phyloP scores from a whole-genome alignment of 805 yeast genomes.

The Wickerhamiella spandovensis region DNA sequence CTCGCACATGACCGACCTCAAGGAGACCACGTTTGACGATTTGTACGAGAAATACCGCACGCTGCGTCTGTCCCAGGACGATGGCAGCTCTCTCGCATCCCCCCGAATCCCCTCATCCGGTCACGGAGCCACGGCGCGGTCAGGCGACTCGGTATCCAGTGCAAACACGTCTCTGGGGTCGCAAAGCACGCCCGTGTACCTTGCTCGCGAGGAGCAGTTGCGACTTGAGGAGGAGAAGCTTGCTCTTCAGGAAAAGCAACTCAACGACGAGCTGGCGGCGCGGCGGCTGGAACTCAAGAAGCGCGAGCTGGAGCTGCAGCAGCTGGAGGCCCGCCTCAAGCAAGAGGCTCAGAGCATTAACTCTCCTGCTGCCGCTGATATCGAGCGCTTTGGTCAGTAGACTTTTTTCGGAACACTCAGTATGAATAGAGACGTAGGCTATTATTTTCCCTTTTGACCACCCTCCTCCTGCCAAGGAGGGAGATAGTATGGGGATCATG shows the following conservation, averaged over 20 bases:
- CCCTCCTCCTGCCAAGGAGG: no score
- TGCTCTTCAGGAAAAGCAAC: slow-evolving; percentile 74
- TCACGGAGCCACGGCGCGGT: not conserved
- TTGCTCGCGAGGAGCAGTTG: slow-evolving; percentile 77
- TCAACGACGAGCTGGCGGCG: slow-evolving; percentile 69
- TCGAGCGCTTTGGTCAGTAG: not conserved
- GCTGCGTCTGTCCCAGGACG: slow-evolving; percentile 47
- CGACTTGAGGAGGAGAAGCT: slow-evolving; percentile 80
- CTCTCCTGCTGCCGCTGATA: slow-evolving; percentile 6
- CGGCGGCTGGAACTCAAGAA: slow-evolving; percentile 73
- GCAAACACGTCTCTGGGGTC: slow-evolving; percentile 3
- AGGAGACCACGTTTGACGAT: slow-evolving; percentile 76
- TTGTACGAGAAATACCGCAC: slow-evolving; percentile 85
- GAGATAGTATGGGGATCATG: no score
- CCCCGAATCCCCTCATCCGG: not conserved
- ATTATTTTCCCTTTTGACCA: no score
- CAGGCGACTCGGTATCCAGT: slow-evolving; percentile 13
- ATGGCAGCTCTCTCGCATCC: not conserved
- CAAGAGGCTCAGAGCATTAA: slow-evolving; percentile 32
- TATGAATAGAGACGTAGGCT: no score
- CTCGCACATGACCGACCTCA: slow-evolving; percentile 76
- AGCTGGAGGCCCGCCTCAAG: slow-evolving; percentile 58
- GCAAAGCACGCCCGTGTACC: slow-evolving; percentile 28
- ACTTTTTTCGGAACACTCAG: no score
- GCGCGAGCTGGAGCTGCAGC: slow-evolving; percentile 74